phyloP scores from a whole-genome alignment of 768 basidiomycete genomes.

The Suillus variegatus region DNA sequence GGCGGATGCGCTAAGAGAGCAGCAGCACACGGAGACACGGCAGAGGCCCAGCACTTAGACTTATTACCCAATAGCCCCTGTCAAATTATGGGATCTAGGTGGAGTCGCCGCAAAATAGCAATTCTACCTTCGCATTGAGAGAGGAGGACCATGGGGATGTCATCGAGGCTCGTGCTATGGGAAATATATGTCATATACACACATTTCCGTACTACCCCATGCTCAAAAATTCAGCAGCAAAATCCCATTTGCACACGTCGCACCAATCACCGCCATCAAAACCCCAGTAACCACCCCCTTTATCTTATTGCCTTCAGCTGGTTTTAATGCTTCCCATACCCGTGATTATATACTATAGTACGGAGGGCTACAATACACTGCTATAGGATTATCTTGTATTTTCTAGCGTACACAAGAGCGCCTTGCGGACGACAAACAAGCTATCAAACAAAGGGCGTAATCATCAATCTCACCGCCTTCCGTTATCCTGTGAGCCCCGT shows the following conservation, averaged over 20 bases:
- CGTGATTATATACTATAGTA: not conserved
- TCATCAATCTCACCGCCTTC: slow-evolving; percentile 16
- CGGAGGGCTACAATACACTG: not conserved
- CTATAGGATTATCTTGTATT: not conserved
- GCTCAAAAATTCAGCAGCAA: not conserved
- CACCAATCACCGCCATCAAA: slow-evolving; percentile 1
- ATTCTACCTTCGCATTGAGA: slow-evolving; percentile 1
- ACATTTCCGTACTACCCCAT: not conserved
- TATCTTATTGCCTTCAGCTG: not conserved
- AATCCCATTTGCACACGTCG: not conserved
- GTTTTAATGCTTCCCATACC: not conserved
- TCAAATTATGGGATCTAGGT: not conserved
- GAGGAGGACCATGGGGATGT: not conserved
- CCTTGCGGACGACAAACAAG: not conserved
- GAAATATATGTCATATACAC: not conserved
- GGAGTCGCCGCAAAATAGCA: not conserved
- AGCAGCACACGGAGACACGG: not conserved
- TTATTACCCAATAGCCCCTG: slow-evolving; percentile 3
- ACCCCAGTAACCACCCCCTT: not conserved
- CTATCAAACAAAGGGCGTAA: not conserved
- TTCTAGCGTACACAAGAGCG: not conserved
- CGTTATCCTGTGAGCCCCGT: slow-evolving; percentile 17
- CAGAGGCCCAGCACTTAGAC: not conserved
- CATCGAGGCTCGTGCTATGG: not conserved
- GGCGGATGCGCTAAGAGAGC: not conserved